Percentiles rank a stretch among this genome's conserved stretches.
These are phyloP conservation scores for Taiozyma sp. DNA, from an alignment of 1,139 yeast species.

Conservation along the genomic window DNA sequence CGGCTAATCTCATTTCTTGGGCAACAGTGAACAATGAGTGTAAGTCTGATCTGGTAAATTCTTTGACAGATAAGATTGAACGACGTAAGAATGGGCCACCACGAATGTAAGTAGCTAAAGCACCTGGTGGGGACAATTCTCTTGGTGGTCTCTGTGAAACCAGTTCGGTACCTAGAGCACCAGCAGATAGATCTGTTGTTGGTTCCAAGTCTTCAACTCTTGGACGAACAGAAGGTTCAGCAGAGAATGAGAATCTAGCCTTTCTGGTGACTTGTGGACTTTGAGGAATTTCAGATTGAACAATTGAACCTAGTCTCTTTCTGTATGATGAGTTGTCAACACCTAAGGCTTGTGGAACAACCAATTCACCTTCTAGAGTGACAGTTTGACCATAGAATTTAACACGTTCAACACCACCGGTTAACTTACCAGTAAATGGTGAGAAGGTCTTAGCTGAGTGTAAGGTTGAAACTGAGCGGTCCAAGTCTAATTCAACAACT, in stretches of 20 bases:
- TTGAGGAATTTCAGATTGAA: conserved; percentile 18
- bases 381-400: conserved; percentile 72
- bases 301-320: conserved; percentile 22
- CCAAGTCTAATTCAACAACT: conserved; percentile 75
- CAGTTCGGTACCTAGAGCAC: conserved; percentile 59
- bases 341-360: conserved; percentile 57
- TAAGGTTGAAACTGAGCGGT: conserved; percentile 49
- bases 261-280: conserved; percentile 24
- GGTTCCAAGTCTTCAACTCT: conserved; percentile 28
- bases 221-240: conserved; percentile 40
- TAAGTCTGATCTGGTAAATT: conserved; percentile 79
- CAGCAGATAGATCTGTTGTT: conserved; percentile 29
- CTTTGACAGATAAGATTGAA: conserved; percentile 83
- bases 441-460: conserved; percentile 41
- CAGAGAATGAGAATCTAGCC: conserved; percentile 36
- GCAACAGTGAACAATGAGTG: conserved; percentile 94
- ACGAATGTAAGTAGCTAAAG: conserved; percentile 71
- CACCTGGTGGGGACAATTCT: conserved; percentile 71
- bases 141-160: conserved; percentile 70
- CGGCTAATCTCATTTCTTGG: conserved; percentile 96
- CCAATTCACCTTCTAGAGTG: conserved; percentile 74
- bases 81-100: conserved; percentile 81
- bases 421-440: conserved; percentile 48
- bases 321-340: conserved; percentile 37
- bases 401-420: conserved; percentile 88